These are phyloP conservation scores for Flueggea neowawraea DNA, from an alignment of 441 rosid genomes.

Conservation along the genomic window DNA sequence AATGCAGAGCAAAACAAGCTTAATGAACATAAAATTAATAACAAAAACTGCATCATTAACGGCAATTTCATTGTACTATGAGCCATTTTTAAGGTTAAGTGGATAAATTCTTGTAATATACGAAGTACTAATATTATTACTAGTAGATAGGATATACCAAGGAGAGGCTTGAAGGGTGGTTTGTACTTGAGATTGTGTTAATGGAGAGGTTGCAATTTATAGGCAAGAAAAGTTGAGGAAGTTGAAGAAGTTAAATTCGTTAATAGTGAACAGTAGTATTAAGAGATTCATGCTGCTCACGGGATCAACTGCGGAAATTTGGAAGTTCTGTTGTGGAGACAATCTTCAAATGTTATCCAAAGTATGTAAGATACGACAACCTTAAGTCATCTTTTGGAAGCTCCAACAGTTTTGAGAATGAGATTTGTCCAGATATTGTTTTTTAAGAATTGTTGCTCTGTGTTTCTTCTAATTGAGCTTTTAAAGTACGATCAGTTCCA, in stretches of 20 bases:
- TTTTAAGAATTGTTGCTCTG: too few species aligned
- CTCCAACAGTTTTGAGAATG: background rate
- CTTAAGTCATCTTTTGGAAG: background rate
- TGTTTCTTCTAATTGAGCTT: too few species aligned
- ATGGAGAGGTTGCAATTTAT: slow-evolving; percentile 23
- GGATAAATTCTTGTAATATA: background rate
- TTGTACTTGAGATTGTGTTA: slow-evolving; percentile 9
- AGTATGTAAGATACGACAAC: slow-evolving; percentile 1
- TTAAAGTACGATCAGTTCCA: too few species aligned
- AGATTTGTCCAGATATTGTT: background rate
- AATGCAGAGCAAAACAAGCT: slow-evolving; percentile 34
- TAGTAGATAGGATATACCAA: too few species aligned
- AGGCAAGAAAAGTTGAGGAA: slow-evolving; percentile 16
- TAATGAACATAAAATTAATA: slow-evolving; percentile 21
- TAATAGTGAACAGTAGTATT: slow-evolving; percentile 3
- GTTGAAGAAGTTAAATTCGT: slow-evolving; percentile 33
- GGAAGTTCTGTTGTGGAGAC: slow-evolving; percentile 28
- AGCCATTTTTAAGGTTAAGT: slow-evolving; percentile 22
- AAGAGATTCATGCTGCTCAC: slow-evolving; percentile 30
- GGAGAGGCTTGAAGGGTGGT: background rate
- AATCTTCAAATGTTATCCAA: slow-evolving; percentile 14
- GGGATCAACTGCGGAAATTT: slow-evolving; percentile 49
- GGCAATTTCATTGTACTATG: slow-evolving; percentile 5
- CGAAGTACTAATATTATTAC: background rate
- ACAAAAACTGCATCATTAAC: slow-evolving; percentile 8